phyloP scores from a whole-genome alignment of 768 basidiomycete species.

The Gloeostereum incarnatum region DNA sequence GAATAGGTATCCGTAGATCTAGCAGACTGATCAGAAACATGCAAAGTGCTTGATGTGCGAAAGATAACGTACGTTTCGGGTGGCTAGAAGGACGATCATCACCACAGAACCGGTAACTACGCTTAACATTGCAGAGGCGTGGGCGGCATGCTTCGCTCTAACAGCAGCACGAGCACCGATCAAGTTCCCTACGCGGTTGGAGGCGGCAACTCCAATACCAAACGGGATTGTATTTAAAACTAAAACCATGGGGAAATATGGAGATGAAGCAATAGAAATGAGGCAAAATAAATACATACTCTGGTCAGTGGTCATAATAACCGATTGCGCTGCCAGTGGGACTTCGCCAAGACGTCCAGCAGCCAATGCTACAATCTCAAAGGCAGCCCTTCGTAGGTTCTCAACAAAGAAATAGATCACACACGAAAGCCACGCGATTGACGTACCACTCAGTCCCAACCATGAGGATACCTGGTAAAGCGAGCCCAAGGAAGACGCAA shows the following conservation, averaged over 20 bases:
- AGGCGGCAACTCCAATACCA: constrained; percentile 68
- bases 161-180: constrained; percentile 47
- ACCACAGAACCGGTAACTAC: constrained; percentile 48
- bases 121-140: constrained; percentile 56
- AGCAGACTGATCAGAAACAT: neutral
- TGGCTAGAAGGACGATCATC: constrained; percentile 48
- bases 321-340: constrained; percentile 64
- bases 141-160: constrained; percentile 48
- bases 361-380: constrained; percentile 74
- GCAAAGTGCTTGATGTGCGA: too few species aligned
- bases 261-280: constrained; percentile 1
- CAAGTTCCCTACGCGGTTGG: constrained; percentile 64
- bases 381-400: constrained; percentile 49
- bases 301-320: constrained; percentile 77
- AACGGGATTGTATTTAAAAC: constrained; percentile 72
- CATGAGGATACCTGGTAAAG: constrained; percentile 73
- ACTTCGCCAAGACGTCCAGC: constrained; percentile 64
- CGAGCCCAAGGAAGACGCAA: constrained; percentile 49
- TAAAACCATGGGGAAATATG: constrained; percentile 11
- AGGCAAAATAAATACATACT: constrained; percentile 25
- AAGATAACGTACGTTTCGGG: constrained; percentile 37
- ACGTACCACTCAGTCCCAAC: constrained; percentile 72
- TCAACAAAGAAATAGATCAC: constrained; percentile 1
- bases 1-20: constrained; percentile 63
- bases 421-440: neutral